These are phyloP conservation scores for Novymonas esmeraldas DNA, from an alignment of 208 protist genomes.

Conservation along the genomic window DNA sequence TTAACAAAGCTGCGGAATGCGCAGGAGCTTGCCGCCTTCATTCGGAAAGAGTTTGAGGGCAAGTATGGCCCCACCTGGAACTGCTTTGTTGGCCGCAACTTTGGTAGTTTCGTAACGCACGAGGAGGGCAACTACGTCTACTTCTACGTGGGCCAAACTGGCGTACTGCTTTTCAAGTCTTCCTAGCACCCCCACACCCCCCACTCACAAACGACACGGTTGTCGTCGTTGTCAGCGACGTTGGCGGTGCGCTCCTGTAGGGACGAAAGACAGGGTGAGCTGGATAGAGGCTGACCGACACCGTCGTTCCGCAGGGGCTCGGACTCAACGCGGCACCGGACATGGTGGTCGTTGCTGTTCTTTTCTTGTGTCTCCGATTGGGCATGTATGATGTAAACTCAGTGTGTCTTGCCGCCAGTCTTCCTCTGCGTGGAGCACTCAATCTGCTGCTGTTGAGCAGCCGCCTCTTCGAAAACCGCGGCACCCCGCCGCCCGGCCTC, in stretches of 20 bases:
- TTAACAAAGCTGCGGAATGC: constrained; percentile 99
- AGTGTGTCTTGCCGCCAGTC: neutral
- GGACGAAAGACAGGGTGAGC: too few species aligned
- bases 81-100: constrained; percentile 99
- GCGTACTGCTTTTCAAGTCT: constrained; percentile 98
- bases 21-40: constrained; percentile 99
- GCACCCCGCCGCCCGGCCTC: too few species aligned
- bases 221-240: neutral
- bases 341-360: too few species aligned
- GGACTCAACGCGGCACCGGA: too few species aligned
- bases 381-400: constrained; percentile 11
- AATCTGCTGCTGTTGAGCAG: too few species aligned
- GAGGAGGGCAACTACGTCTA: constrained; percentile 99
- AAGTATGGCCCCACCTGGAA: constrained; percentile 99
- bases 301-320: too few species aligned
- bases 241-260: too few species aligned
- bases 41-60: constrained; percentile 99
- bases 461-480: too few species aligned
- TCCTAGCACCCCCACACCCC: constrained; percentile 32
- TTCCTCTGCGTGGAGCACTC: constrained; percentile 1
- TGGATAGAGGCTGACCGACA: too few species aligned
- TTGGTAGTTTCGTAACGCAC: constrained; percentile 99
- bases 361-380: constrained; percentile 1
- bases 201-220: neutral
- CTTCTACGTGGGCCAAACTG: constrained; percentile 99